Evolutionary conservation across 176 grass and related monocot genomes (phyloP), one percentile per base, ranked within the genome.

Genomic region (Tillandsia fasciculata): DNA sequence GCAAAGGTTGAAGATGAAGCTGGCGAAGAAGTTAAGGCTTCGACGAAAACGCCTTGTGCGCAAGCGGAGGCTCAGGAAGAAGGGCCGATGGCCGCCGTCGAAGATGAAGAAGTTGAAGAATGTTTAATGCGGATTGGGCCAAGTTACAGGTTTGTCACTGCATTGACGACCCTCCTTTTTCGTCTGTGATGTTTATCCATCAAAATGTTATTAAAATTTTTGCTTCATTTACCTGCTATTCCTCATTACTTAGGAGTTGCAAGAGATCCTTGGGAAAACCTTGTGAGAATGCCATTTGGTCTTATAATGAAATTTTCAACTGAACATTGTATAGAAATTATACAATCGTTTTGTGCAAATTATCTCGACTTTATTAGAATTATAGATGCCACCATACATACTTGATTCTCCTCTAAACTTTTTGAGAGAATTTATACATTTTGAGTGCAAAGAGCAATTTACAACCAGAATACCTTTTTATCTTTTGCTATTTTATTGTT

Each of bases 21-120:
- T 85, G 29, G 84, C 82, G 52, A 88, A 89, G 70, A 92, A 92
- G 49, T 52, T 92, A 57, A 85, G 93, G 71, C 79, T 78, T 66
- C 79, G 93, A 54, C 87, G 84, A 48, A 81, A 66, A 73, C 77
- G 86, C 33, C 88, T 96, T 48, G 65, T 96, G 49, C 83, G 84
- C 7, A 96, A 96, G 86, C 85, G 86, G 73, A 53, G 28, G 52
- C 69, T 97, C 64, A 92, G 93, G 83, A 97, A 92, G 83, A 90
- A 85, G 69, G 93, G 93, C 18, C 77, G 87, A 61, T 92, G 93
- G 93, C 81, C 89, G 8, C 81, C 87, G 0, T 87, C 93, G 15
- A 92, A 96, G 78, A 84, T 87, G 93, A 92, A 85, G 89, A 91
- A 97, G 76, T 77, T 83, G 53, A 83, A 87, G 78, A 92, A 86